Base-by-base conservation (phyloP, 1,284 basidiomycete genomes). In the Naganishia sp. region DNA sequence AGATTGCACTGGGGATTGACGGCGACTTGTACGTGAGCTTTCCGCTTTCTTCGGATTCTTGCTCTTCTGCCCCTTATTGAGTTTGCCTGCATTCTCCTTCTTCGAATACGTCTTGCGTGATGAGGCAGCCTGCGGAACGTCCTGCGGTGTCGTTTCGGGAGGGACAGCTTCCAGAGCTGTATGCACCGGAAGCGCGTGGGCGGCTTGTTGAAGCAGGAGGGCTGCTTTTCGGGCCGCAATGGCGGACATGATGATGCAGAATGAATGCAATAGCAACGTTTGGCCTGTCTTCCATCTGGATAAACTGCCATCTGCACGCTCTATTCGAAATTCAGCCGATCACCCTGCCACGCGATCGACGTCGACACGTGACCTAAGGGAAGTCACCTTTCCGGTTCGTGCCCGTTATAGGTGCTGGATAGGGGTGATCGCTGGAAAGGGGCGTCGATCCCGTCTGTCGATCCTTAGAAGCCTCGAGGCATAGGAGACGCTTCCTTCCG, bases 191-290 rank as follows among this genome's bases (percentile, higher is more conserved):
- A 13, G 21, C 11, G 21, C n/a, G 10, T 23, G 48, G 2, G 49
- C 45, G 5, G 64, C 33, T n/a, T 52, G 18, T 31, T 44, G 45
- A 18, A 66, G 69, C 36, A 52, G 59, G 3, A 63, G 56, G 5
- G 69, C 69, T 11, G 70, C 70, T 63, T 68, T 65, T 46, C 70
- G 50, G 10, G 69, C 70, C 50, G 69, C 70, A 21, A 72, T 50
- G 6, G 70, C 70, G 7, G 70, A 72, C 70, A 72, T 66, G 10
- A 39, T 16, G 16, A 25, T 5, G 31, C 36, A 39, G 13, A 13
- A 39, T 39, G 36, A 13, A 10, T 39, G 36, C 13, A 39, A 13
- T 39, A 39, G 36, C 7, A 36, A 39, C 13, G 36, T 39, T 39
- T 39, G 7, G 7, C 36, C 36, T 13, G 7, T 39, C 36, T 39